These are phyloP conservation scores for Leccinum boreale DNA, from an alignment of 768 basidiomycete genomes.

Conservation along the genomic window DNA sequence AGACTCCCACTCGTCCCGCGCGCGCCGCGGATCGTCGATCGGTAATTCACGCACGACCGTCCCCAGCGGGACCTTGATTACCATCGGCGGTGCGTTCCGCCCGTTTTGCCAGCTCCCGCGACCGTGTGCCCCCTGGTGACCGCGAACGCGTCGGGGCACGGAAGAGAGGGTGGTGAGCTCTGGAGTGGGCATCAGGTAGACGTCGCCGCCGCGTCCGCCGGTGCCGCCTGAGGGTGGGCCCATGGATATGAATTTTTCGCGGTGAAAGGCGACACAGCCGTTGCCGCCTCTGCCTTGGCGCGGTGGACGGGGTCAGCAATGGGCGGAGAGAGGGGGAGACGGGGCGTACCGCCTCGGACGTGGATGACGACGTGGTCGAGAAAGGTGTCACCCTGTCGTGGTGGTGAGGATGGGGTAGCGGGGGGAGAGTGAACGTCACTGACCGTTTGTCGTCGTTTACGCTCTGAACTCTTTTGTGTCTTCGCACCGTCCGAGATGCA, in stretches of 20 bases:
- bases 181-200: constrained; percentile 79
- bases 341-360: constrained; percentile 62
- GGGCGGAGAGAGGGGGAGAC: not conserved
- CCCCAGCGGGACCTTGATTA: constrained; percentile 84
- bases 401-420: constrained; percentile 4
- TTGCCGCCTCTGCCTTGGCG: constrained; percentile 77
- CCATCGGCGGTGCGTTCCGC: constrained; percentile 61
- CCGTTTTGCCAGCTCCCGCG: constrained; percentile 89
- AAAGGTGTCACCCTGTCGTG: constrained; percentile 65
- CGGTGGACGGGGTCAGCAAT: not conserved
- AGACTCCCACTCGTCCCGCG: constrained; percentile 68
- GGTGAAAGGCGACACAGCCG: constrained; percentile 90
- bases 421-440: constrained; percentile 18
- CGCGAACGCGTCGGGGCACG: constrained; percentile 66
- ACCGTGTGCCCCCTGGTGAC: constrained; percentile 65
- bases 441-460: constrained; percentile 72
- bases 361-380: constrained; percentile 81
- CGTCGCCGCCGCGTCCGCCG: constrained; percentile 84
- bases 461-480: constrained; percentile 57
- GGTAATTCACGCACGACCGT: constrained; percentile 82
- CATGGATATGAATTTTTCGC: constrained; percentile 79
- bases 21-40: constrained; percentile 58
- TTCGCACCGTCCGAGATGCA: not conserved
- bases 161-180: constrained; percentile 75
- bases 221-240: constrained; percentile 94